Conservation (phyloP, 1,284 basidiomycete genomes). For the Leccinum subfulvum region DNA sequence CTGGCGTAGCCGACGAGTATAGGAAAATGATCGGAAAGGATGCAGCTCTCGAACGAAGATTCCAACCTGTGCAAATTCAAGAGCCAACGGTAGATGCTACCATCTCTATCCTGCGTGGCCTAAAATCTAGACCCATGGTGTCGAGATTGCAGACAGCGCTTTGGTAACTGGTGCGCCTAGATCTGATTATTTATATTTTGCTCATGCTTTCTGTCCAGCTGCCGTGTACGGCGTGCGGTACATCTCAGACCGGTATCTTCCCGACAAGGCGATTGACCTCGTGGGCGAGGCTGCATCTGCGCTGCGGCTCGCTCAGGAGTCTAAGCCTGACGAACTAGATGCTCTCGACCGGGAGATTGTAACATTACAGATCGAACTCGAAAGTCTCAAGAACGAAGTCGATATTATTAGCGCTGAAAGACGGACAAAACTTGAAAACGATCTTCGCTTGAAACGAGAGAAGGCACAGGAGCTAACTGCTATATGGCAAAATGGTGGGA, state of each 20-base stretch:
- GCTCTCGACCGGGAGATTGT: constrained; percentile 80
- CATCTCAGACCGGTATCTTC: constrained; percentile 82
- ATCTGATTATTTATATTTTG: constrained; percentile 33
- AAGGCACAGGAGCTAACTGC: constrained; percentile 63
- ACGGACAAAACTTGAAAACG: constrained; percentile 62
- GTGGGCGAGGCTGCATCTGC: constrained; percentile 89
- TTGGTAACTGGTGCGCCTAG: constrained; percentile 68
- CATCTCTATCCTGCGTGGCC: constrained; percentile 85
- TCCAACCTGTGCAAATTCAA: constrained; percentile 85
- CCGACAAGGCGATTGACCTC: constrained; percentile 89
- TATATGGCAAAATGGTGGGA: constrained; percentile 69
- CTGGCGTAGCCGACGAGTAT: constrained; percentile 71
- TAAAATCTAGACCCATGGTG: constrained; percentile 84
- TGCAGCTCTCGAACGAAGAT: constrained; percentile 85
- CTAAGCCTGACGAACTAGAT: constrained; percentile 86
- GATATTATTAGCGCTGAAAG: constrained; percentile 82
- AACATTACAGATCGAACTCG: constrained; percentile 87
- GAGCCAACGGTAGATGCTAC: constrained; percentile 87
- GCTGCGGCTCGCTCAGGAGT: constrained; percentile 88
- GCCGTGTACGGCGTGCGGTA: constrained; percentile 82
- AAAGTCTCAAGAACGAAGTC: constrained; percentile 85
- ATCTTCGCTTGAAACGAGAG: constrained; percentile 57
- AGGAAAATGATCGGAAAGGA: constrained; percentile 91
- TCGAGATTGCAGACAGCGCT: constrained; percentile 85
- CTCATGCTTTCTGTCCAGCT: constrained; percentile 39